Base-by-base conservation (phyloP, 768 basidiomycete genomes). In the Leccinum fibrillosum region DNA sequence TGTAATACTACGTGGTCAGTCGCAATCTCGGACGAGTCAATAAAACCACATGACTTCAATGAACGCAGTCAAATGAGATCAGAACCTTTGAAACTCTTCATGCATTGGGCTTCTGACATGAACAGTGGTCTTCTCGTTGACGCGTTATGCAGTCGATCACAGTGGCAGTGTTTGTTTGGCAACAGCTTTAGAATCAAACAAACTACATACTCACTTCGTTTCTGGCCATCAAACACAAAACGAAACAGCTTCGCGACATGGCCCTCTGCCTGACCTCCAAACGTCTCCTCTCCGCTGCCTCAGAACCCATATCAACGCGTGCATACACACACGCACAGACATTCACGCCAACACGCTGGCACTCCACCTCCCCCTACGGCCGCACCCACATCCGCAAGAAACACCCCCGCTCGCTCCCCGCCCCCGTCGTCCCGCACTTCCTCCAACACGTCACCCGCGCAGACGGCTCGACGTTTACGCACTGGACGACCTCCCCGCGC, bases 401-500 rank as follows among this genome's bases (percentile, higher is more conserved):
- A 55, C 83, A 88, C 34, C 64, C 80, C 48, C 83, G 85, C 17
- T 74, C 79, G 5, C 80, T 95, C 2, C 94, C 94, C 3, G 86
- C 89, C 60, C 94, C 94, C 3, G 73, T 92, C 64, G 89, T 94
- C 2, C 90, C 92, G 34, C 88, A 88, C 62, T 96, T 88, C 73
- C 88, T 91, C 3, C 92, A 94, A 73, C 83, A 80, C 62, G 89
- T 96, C 59, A 81, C 92, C 57, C 86, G 90, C 63, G 86, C 92
- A 0, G 94, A 96, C 75, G 94, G 94, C 11, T 89, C 90, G 26
- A 90, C 89, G 1, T 93, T 92, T 71, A 85, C 83, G 5, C 90
- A 94, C 64, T 90, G 88, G 82, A 92, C 90, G 12, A 95, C 94
- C 1, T 92, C 93, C 0, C 94, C 94, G 0, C 86, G 86, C 6